phyloP scores from a whole-genome alignment of 352 stramenopile genomes.

The Phytophthora pseudosyringae region DNA sequence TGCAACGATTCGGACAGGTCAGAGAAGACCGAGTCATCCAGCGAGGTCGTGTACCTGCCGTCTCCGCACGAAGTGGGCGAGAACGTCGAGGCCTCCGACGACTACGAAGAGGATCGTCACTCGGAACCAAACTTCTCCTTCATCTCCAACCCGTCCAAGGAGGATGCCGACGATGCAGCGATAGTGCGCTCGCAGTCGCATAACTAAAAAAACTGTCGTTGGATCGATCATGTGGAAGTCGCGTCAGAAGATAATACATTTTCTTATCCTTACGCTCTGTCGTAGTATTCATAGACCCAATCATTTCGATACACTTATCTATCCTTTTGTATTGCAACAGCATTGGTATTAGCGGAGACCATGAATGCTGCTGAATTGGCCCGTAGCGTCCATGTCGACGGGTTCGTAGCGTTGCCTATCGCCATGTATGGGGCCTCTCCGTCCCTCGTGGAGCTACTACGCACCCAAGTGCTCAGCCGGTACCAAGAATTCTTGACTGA shows the following conservation, averaged over 20 bases:
- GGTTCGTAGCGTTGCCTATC: conserved; percentile 51
- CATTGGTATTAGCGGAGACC: conserved; percentile 19
- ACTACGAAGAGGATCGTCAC: conserved; percentile 35
- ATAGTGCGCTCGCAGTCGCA: conserved; percentile 37
- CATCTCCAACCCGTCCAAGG: conserved; percentile 41
- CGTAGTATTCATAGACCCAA: conserved; percentile 1
- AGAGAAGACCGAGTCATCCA: conserved; percentile 22
- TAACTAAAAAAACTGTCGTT: conserved; percentile 19
- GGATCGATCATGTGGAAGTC: neutral
- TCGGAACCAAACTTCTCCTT: conserved; percentile 45
- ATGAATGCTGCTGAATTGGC: conserved; percentile 32
- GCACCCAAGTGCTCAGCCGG: conserved; percentile 38
- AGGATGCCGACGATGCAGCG: conserved; percentile 2
- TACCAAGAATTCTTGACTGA: conserved; percentile 49
- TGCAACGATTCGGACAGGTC: conserved; percentile 10
- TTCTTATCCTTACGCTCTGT: neutral
- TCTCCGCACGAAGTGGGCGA: conserved; percentile 25
- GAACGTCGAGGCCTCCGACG: conserved; percentile 15
- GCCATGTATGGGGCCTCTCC: conserved; percentile 15
- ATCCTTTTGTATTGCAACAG: neutral
- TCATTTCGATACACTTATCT: conserved; percentile 17
- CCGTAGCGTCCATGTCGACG: conserved; percentile 44
- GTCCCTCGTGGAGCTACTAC: conserved; percentile 29
- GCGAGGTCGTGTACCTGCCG: conserved; percentile 21
- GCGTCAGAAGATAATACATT: conserved; percentile 17